Base-by-base conservation (phyloP, 495 filamentous ascomycete species). In the Xylaria acuta region DNA sequence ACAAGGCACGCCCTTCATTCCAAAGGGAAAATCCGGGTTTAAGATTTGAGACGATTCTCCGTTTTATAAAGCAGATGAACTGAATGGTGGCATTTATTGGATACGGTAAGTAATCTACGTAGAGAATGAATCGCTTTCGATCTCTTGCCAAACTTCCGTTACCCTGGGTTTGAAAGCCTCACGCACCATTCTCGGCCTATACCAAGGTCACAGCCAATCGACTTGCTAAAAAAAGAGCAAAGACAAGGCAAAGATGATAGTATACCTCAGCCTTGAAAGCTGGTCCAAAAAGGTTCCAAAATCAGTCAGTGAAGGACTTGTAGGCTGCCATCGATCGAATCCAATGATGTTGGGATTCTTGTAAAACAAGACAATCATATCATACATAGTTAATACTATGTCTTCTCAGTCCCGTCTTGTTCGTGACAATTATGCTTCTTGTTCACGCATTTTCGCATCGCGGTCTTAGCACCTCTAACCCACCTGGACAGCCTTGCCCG, bases 251-350 rank as follows among this genome's bases (percentile, higher is more conserved):
- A 67, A 72, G 38, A 72, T 72, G 63, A 43, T 72, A 67, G 53
- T 64, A 71, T 73, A 54, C 67, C 54, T 69, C 69, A 64, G 70
- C 72, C 58, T 75, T 67, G 18, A 34, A 71, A 71, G 59, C 38
- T 65, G 73, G 69, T 73, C 76, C 76, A 77, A 79, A 75, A 78
- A 43, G 75, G 53, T 64, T 74, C 74, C 74, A 78, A 77, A 76
- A 79, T 67, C 70, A 73, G 66, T 58, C 40, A 66, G 36, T 47
- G 75, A 79, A 76, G 63, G 70, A 45, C 64, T 62, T 40, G 47
- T 58, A n/a, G 43, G 60, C 67, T 76, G 64, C 67, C 73, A 66
- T 64, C 58, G 72, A 75, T 72, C 60, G 75, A 74, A 78, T 76
- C 73, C 76, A 76, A 76, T 72, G 67, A 75, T 76, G 67, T 73